Evolutionary conservation across 2,329 filamentous ascomycete species (phyloP), one percentile per base, ranked within the genome.

Genomic region (Fusarium scirpi): DNA sequence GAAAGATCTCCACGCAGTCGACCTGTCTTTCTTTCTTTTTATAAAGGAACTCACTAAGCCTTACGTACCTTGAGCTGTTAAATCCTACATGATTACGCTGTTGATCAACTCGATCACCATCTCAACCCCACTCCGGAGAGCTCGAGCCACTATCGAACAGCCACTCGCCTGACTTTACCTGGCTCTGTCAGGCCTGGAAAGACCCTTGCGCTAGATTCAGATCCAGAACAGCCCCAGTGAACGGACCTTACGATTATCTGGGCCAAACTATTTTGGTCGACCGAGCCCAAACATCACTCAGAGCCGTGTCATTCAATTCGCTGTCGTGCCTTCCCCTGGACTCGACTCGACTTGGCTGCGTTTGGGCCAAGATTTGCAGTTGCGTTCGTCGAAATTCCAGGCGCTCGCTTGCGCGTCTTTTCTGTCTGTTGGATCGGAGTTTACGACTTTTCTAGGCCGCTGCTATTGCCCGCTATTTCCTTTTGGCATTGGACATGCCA

Each of bases 211-310:
- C 66, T 62, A 71, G 72, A 74, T 74, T 64, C 69, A 74, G 72
- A 74, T 72, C 70, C 70, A 75, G 73, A 69, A 69, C 68, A 61
- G 61, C 43, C 62, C 57, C 68, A 61, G 70, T 47, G 68, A 67
- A 74, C 72, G 72, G 72, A 66, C 72, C 72, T 59, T 49, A 62
- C 58, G 62, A 74, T 65, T 65, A 59, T 53, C 65, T 45, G 41
- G 49, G 27, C 73, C 73, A 75, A 65, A 58, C 73, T 70, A 61
- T 55, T 71, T 75, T 73, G 54, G 73, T 71, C 65, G 71, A 75
- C 73, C 73, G 73, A 75, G 60, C 53, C 58, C 27, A 55, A 64
- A 47, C 49, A 54, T 54, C 69, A 61, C 52, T 52, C 58, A 55
- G 56, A 65, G 67, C 55, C 56, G 69, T 72, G 70, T 68, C 70